Evolutionary conservation across 2,329 filamentous ascomycete genomes (phyloP), one percentile per base, ranked within the genome.

Genomic region (Sporothrix humicola): DNA sequence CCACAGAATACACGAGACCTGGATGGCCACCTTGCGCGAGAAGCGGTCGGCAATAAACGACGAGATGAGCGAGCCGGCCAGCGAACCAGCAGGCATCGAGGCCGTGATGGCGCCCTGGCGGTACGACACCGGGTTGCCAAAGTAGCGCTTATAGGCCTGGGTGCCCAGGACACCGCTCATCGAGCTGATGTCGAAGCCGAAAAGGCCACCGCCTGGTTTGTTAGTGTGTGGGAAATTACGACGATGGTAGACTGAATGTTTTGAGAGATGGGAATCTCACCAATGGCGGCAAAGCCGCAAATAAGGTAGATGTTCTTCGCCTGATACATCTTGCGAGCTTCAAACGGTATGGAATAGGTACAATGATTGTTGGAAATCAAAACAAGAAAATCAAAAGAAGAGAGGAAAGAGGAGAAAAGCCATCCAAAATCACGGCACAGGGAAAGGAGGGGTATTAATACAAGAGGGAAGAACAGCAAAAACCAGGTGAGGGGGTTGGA

Each of bases 161-260:
- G 90, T 92, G 44, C 89, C 89, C 52, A 94, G 84, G 31, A 90
- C 88, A 63, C 88, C 89, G 52, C 88, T 90, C 91, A 94, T 93
- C 59, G 90, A 92, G 73, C 87, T 89, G 78, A 94, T 93, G 82
- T 94, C 92, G 79, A 94, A 94, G 77, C 92, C 93, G 78, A 94
- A 94, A 37, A 94, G 84, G 31, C 87, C 89, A 79, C 91, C 91
- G 77, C 91, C 91, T 83, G 85, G 56, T 7, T 12, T 71, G 74
- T 48, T n/a, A 58, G 70, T 74, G 58, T 12, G 23, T 7, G 31
- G 31, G 31, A 37, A 37, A 7, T 37, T 7, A 7, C 31, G 31
- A 6, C 31, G 31, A 2, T 37, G 31, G 31, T 7, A 37, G 31
- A 37, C 31, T 37, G 31, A 1, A 7, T 5, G 7, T 37, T 37